Evolutionary conservation across 1,284 basidiomycete species (phyloP).

Genomic region (Microbotryum lychnidis-dioicae): DNA sequence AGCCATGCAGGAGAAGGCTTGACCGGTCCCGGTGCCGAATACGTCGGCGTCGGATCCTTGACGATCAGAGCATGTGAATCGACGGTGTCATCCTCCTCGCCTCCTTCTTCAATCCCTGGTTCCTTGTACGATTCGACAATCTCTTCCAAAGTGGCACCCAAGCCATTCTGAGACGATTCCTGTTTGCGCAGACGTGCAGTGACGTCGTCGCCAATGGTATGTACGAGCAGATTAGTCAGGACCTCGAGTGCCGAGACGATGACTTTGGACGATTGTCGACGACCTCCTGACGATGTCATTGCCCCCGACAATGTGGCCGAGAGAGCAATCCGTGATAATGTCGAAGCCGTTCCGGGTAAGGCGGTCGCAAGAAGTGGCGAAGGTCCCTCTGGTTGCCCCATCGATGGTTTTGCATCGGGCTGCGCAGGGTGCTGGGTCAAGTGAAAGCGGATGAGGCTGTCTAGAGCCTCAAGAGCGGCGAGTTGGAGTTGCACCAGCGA

Average conservation of each 20-base stretch:
- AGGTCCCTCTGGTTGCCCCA: conserved; percentile 40
- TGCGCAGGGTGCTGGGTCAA: conserved; percentile 57
- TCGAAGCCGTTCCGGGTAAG: conserved; percentile 43
- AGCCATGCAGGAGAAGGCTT: conserved; percentile 40
- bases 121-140: conserved; percentile 18
- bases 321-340: conserved; percentile 52
- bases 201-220: conserved; percentile 12
- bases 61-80: conserved; percentile 21
- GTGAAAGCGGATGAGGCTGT: conserved; percentile 51
- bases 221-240: conserved; percentile 36
- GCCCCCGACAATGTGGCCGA: conserved; percentile 39
- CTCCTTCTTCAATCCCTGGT: too few species aligned
- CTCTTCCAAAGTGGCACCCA: conserved; percentile 10
- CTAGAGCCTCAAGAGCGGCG: conserved; percentile 54
- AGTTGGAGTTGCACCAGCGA: conserved; percentile 55
- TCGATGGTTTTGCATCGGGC: conserved; percentile 18
- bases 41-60: conserved; percentile 32
- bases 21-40: conserved; percentile 2
- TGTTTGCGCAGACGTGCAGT: not conserved
- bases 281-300: not conserved
- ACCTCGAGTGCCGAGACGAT: conserved; percentile 39
- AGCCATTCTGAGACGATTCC: not conserved
- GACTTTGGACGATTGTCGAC: conserved; percentile 24
- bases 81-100: too few species aligned
- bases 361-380: conserved; percentile 29